Base-by-base conservation (phyloP, 257 asterid genomes). In the Oldenlandia corymbosa region DNA sequence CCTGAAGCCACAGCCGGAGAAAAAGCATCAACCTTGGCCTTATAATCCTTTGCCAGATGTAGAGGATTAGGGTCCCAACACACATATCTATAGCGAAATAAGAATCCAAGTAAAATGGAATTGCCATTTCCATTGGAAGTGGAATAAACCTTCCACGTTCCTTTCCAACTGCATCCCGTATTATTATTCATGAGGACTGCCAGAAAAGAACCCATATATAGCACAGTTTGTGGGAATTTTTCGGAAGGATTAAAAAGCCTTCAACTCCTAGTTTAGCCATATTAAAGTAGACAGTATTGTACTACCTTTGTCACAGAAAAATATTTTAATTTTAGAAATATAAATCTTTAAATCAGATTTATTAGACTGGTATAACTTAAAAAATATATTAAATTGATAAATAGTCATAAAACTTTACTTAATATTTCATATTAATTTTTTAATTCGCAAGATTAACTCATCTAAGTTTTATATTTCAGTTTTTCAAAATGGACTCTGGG, bases 61-160 rank as follows among this genome's bases (percentile, higher is more conserved):
- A 84, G 4, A 87, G 75, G 16, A 84, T 80, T 66, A 87, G 52
- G 65, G 86, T 82, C 1, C 95, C 95, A 37, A 87, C 41, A 46
- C 87, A 86, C 95, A 86, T 86, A 37, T 86, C 95, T 13, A 86
- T 75, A 17, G 86, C 74, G 14, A 86, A 82, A 39, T 84, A 77
- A 1, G 87, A 68, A 4, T 91, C 95, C 51, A 82, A 39, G 43
- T 80, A 84, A 68, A 84, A 84, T 0, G 95, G 92, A 42, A 84
- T 82, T 0, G 95, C 95, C 95, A 86, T 86, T 3, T 89, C 91
- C 89, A 87, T 84, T 3, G 95, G 95, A 39, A 84, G 66, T 2
- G 92, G 92, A 32, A 87, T 71, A 48, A 73, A 87, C 81, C 76
- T 65, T 0, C 81, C 70, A 46, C 75, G 56, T 34, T 72, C 62